Evolutionary conservation across 352 stramenopile species (phyloP).

Genomic region (Elongisporangium senticosum): DNA sequence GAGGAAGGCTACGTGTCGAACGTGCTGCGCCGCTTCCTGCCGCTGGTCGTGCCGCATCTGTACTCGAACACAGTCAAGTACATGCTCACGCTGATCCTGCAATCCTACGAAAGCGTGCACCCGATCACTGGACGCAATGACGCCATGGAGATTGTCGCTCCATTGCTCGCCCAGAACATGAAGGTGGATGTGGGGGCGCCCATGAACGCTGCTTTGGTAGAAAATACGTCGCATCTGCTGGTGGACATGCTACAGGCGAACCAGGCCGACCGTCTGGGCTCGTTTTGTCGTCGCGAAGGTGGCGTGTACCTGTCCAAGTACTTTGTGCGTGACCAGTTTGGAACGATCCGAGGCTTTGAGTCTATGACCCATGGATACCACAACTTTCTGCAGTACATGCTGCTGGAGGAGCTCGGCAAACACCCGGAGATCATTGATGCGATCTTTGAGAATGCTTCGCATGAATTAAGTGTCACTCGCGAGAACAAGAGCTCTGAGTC

Average conservation of each 20-base stretch:
- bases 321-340: constrained; percentile 86
- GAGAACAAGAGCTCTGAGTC: constrained; percentile 39
- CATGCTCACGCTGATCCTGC: constrained; percentile 83
- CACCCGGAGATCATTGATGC: constrained; percentile 55
- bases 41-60: constrained; percentile 69
- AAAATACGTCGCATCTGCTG: constrained; percentile 73
- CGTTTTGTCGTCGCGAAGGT: constrained; percentile 75
- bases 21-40: constrained; percentile 74
- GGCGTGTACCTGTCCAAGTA: constrained; percentile 85
- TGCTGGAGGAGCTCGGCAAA: constrained; percentile 82
- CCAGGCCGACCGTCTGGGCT: constrained; percentile 75
- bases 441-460: constrained; percentile 58
- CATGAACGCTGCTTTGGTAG: constrained; percentile 48
- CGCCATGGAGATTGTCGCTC: constrained; percentile 79
- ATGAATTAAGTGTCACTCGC: constrained; percentile 55
- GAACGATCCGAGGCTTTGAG: constrained; percentile 83
- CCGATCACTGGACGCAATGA: constrained; percentile 84
- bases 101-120: constrained; percentile 86
- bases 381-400: constrained; percentile 88
- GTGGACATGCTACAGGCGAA: constrained; percentile 87
- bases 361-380: constrained; percentile 87
- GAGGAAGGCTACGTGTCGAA: constrained; percentile 84
- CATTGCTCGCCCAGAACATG: constrained; percentile 50
- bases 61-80: constrained; percentile 90
- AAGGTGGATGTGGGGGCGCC: constrained; percentile 24